A percentile compares a stretch with the other conserved stretches of the same genome.
Evolutionary conservation across 1,284 basidiomycete species (phyloP).

Genomic region (Moesziomyces antarcticus): DNA sequence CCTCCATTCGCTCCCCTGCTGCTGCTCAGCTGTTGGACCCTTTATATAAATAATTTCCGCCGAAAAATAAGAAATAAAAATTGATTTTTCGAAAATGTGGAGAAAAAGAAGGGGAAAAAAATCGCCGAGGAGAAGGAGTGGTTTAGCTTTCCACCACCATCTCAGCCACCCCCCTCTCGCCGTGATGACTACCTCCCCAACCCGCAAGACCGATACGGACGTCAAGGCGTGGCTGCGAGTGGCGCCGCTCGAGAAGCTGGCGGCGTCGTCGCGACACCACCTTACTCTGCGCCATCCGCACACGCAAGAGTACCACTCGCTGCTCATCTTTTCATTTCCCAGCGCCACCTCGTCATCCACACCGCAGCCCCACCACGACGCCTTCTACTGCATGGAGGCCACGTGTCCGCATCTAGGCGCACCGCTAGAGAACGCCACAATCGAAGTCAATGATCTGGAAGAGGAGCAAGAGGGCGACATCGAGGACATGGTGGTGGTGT

Average conservation of each 20-base stretch:
- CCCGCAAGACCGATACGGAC: background rate
- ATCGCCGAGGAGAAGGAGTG: no score
- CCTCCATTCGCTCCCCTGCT: no score
- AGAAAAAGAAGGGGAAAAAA: no score
- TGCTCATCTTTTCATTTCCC: conserved; percentile 59
- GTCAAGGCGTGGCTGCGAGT: conserved; percentile 25
- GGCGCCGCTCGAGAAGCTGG: conserved; percentile 25
- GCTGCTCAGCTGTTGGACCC: no score
- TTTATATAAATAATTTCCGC: no score
- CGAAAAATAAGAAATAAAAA: no score
- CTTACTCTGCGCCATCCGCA: conserved; percentile 53
- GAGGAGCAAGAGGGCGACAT: conserved; percentile 69
- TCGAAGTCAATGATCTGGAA: conserved; percentile 71
- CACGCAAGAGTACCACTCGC: conserved; percentile 55
- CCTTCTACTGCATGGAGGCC: conserved; percentile 81
- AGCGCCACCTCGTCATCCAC: conserved; percentile 8
- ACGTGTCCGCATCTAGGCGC: conserved; percentile 85
- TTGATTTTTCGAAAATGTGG: no score
- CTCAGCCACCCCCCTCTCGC: no score
- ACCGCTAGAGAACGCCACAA: conserved; percentile 80
- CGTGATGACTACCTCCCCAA: background rate
- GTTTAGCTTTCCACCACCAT: no score
- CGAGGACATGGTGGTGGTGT: conserved; percentile 70
- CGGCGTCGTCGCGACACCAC: conserved; percentile 54
- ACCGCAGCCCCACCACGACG: conserved; percentile 14